phyloP scores from a whole-genome alignment of 2,329 filamentous ascomycete genomes.

The Elsinoe batatas region DNA sequence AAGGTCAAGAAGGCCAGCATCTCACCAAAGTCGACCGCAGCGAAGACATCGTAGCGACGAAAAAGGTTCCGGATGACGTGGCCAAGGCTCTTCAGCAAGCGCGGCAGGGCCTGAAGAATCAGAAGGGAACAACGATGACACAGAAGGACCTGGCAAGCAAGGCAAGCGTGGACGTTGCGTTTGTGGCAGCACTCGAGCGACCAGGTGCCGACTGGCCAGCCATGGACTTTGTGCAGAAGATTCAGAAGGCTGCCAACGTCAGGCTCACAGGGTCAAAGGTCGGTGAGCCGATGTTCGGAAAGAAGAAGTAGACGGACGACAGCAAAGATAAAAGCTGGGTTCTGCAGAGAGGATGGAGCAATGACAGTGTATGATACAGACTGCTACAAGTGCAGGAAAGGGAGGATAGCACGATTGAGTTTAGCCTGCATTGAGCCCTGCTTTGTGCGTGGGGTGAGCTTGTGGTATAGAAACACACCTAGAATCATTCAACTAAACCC shows the following conservation, averaged over 20 bases:
- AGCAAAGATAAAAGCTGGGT: no score
- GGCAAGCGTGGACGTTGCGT: constrained; percentile 73
- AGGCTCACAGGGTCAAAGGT: constrained; percentile 42
- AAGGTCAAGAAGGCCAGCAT: constrained; percentile 67
- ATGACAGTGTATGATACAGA: constrained; percentile 4
- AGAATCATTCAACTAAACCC: not conserved
- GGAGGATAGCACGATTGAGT: constrained; percentile 1
- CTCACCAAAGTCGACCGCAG: constrained; percentile 95
- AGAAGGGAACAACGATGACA: constrained; percentile 62
- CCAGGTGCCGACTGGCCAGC: constrained; percentile 65
- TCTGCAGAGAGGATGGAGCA: not conserved
- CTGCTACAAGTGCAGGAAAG: not conserved
- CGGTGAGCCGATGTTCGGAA: constrained; percentile 67
- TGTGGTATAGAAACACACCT: not conserved
- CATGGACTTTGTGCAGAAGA: constrained; percentile 79
- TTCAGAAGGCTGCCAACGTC: constrained; percentile 48
- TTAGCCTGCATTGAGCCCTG: constrained; percentile 12
- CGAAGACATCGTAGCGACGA: constrained; percentile 96
- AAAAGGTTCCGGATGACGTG: constrained; percentile 73
- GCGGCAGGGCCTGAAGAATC: constrained; percentile 73
- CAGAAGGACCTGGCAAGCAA: constrained; percentile 80
- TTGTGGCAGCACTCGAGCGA: constrained; percentile 82
- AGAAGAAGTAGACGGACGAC: constrained; percentile 45
- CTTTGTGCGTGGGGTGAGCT: not conserved
- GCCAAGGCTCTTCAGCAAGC: constrained; percentile 73